These are phyloP conservation scores for Microbotryum saponariae DNA, from an alignment of 1,284 basidiomycete species.

Conservation along the genomic window DNA sequence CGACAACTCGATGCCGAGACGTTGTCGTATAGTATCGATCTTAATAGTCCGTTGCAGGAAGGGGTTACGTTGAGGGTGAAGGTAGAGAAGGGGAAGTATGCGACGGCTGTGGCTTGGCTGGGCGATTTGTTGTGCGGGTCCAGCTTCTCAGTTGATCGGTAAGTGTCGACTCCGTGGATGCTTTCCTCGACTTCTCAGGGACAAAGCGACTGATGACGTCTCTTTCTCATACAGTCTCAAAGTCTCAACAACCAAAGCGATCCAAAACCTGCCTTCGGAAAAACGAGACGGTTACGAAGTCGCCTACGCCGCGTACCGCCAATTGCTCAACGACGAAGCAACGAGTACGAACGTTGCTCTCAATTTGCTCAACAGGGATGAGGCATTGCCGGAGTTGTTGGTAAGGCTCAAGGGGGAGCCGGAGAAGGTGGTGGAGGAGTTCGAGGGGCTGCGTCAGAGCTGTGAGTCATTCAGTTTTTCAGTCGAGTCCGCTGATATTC, in stretches of 20 bases:
- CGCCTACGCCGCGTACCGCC: constrained; percentile 61
- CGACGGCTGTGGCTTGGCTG: constrained; percentile 76
- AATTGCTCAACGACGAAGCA: constrained; percentile 50
- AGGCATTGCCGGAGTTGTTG: constrained; percentile 69
- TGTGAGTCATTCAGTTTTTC: constrained; percentile 48
- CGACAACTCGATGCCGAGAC: constrained; percentile 86
- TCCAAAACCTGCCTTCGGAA: constrained; percentile 84
- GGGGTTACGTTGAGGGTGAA: constrained; percentile 69
- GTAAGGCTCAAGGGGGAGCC: constrained; percentile 68
- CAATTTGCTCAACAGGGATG: constrained; percentile 64
- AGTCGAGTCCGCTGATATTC: background rate
- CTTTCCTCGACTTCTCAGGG: too few species aligned
- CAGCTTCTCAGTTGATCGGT: constrained; percentile 78
- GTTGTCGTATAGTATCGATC: constrained; percentile 69
- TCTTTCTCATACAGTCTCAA: constrained; percentile 53
- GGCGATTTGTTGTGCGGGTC: constrained; percentile 78
- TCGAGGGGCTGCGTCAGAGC: constrained; percentile 62
- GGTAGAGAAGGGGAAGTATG: constrained; percentile 74
- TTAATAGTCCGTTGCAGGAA: constrained; percentile 64
- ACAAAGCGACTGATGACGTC: background rate
- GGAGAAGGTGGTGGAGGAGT: constrained; percentile 59
- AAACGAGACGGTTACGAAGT: constrained; percentile 85
- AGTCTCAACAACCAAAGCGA: constrained; percentile 78
- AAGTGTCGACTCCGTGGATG: constrained; percentile 25
- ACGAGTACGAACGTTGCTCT: constrained; percentile 63